Percentiles rank a stretch among this genome's conserved stretches.
phyloP scores from a whole-genome alignment of 164 flowering plant species.

The Amborella trichopoda region DNA sequence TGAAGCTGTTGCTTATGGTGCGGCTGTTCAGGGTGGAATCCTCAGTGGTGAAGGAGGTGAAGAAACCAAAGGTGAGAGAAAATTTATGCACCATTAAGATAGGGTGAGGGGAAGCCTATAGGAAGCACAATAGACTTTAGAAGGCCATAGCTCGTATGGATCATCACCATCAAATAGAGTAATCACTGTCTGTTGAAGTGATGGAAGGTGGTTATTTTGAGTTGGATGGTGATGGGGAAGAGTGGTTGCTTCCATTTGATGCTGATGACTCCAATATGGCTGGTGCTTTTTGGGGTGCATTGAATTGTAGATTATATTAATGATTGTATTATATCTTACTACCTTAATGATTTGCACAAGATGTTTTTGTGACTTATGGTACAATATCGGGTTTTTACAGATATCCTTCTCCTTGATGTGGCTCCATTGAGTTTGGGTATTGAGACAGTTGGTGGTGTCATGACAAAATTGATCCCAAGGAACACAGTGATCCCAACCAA shows the following conservation, averaged over 20 bases:
- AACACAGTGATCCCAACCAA: conserved; percentile 74
- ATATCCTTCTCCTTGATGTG: conserved; percentile 81
- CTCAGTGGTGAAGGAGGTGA: conserved; percentile 89
- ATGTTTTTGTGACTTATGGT: background rate
- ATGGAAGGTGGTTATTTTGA: background rate
- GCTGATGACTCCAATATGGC: background rate
- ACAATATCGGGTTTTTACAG: conserved; percentile 18
- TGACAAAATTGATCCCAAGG: conserved; percentile 93
- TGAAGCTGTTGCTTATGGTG: conserved; percentile 93
- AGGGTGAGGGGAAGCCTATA: background rate
- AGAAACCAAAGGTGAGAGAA: conserved; percentile 65
- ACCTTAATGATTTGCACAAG: background rate
- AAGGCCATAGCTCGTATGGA: too few relatives aligned
- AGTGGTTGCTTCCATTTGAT: background rate
- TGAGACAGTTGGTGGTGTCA: conserved; percentile 90
- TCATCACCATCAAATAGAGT: too few relatives aligned
- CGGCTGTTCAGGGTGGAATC: conserved; percentile 88
- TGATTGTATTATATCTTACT: background rate
- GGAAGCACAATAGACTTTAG: too few relatives aligned
- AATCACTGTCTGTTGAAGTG: background rate
- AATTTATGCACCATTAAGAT: background rate
- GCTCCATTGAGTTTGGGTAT: conserved; percentile 88
- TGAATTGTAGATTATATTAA: background rate
- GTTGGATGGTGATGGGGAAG: background rate
- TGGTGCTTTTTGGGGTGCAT: background rate